Evolutionary conservation across 306 rosid species (phyloP).

Genomic region (Lathyrus oleraceus): DNA sequence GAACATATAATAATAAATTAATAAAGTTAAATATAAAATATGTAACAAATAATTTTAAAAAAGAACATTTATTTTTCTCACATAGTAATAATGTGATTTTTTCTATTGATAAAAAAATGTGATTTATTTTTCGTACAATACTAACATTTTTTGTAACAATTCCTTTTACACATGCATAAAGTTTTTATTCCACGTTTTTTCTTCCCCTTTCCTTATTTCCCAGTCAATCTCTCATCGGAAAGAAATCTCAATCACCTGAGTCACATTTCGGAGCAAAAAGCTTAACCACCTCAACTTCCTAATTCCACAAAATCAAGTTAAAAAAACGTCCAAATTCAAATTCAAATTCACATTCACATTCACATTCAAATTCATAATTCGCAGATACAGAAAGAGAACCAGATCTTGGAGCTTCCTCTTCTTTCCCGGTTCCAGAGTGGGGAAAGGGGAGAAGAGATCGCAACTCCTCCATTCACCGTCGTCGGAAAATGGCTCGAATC

Average conservation of each 20-base stretch:
- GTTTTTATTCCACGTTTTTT: background rate
- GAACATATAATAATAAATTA: too few relatives aligned
- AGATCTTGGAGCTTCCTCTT: constrained; percentile 44
- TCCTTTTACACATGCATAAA: too few relatives aligned
- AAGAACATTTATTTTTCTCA: too few relatives aligned
- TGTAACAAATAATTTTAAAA: too few relatives aligned
- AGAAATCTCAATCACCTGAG: constrained; percentile 12
- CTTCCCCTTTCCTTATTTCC: background rate
- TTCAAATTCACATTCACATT: constrained; percentile 31
- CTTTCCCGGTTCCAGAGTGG: constrained; percentile 42
- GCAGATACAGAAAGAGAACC: constrained; percentile 16
- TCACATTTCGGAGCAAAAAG: constrained; percentile 1
- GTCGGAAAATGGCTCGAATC: constrained; percentile 72
- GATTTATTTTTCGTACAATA: too few relatives aligned
- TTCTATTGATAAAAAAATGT: too few relatives aligned
- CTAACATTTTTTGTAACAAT: too few relatives aligned
- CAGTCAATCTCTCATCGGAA: background rate
- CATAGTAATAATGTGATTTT: too few relatives aligned
- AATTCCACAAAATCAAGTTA: constrained; percentile 18
- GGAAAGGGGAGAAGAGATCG: constrained; percentile 49
- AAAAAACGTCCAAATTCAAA: constrained; percentile 28
- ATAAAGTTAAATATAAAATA: too few relatives aligned
- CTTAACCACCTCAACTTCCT: constrained; percentile 4
- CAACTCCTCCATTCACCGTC: constrained; percentile 19
- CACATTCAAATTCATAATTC: constrained; percentile 28